Evolutionary conservation across 345 rosid species (phyloP).

Genomic region (Geranium brycei): DNA sequence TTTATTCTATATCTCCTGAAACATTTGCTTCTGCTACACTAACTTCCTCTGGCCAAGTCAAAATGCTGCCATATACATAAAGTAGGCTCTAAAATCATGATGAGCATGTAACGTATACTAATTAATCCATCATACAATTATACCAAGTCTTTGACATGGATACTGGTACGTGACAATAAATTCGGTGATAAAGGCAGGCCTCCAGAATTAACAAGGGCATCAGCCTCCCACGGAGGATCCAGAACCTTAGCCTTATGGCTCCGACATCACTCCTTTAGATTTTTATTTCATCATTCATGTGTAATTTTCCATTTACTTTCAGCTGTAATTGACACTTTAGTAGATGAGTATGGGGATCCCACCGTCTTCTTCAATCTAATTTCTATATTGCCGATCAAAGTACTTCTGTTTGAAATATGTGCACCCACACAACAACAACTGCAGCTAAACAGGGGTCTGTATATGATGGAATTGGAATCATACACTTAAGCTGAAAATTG

Average conservation of each 20-base stretch:
- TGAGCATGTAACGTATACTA: background rate
- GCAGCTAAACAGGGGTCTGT: background rate
- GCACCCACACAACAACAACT: background rate
- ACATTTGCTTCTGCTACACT: background rate
- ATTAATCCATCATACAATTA: background rate
- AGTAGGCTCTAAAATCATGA: too few species aligned
- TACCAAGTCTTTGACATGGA: background rate
- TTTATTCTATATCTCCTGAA: background rate
- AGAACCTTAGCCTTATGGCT: too few species aligned
- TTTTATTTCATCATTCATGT: too few species aligned
- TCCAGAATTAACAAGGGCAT: background rate
- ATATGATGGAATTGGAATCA: background rate
- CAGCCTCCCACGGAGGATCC: too few species aligned
- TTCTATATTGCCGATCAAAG: too few species aligned
- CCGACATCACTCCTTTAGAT: too few species aligned
- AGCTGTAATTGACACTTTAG: too few species aligned
- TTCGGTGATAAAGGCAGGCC: background rate
- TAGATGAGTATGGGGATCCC: too few species aligned
- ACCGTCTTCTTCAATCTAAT: too few species aligned
- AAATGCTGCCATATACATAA: too few species aligned
- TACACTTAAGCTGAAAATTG: slow-evolving; percentile 1
- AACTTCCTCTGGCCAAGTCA: background rate
- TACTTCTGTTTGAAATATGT: too few species aligned
- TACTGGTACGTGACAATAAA: background rate
- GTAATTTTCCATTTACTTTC: too few species aligned